These are phyloP conservation scores for Ceratocystis papillata DNA, from an alignment of 2,329 filamentous ascomycete species.

Conservation along the genomic window DNA sequence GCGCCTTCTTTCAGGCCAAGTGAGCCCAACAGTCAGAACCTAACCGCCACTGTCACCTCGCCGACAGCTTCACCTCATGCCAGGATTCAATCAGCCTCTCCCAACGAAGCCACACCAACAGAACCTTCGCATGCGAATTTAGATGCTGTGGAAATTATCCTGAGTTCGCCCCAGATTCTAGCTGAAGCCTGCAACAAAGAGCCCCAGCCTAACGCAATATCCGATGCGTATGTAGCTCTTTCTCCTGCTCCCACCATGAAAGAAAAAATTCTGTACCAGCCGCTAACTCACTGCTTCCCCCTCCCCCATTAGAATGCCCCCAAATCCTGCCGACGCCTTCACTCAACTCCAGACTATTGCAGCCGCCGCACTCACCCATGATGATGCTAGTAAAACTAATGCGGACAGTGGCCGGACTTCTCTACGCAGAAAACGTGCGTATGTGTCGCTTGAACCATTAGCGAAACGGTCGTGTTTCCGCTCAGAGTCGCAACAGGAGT, in stretches of 20 bases:
- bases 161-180: background rate
- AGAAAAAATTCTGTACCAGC: background rate
- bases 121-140: background rate
- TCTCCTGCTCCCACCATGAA: background rate
- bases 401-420: background rate
- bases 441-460: background rate
- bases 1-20: background rate
- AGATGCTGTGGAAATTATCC: no score
- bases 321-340: background rate
- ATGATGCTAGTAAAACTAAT: background rate
- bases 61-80: background rate
- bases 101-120: background rate
- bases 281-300: background rate
- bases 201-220: background rate
- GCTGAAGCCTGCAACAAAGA: background rate
- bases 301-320: background rate
- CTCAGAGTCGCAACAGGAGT: background rate
- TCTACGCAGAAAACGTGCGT: background rate
- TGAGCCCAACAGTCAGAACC: background rate
- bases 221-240: background rate
- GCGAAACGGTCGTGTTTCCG: background rate
- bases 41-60: background rate
- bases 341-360: background rate
- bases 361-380: background rate
- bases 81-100: background rate